Evolutionary conservation across 768 basidiomycete genomes (phyloP), one percentile per base, ranked within the genome.

Genomic region (Vararia minispora): DNA sequence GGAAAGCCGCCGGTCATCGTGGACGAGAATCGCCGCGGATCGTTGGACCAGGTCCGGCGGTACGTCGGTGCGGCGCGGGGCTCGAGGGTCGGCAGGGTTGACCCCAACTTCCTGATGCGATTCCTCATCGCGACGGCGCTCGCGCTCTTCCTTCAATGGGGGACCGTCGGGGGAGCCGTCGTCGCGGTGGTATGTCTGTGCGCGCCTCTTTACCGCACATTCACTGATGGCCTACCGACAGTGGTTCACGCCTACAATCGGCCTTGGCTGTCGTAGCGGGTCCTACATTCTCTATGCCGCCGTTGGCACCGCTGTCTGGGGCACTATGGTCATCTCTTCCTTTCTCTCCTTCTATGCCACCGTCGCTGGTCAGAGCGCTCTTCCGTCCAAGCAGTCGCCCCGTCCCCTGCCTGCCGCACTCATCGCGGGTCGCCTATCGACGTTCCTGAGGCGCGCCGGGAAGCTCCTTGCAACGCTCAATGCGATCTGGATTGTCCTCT

Each of bases 61-160:
- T 35, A 35, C n/a, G n/a, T n/a, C n/a, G n/a, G n/a, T n/a, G n/a
- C n/a, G n/a, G n/a, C n/a, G n/a, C n/a, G n/a, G n/a, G n/a, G n/a
- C n/a, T n/a, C n/a, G n/a, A n/a, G n/a, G n/a, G n/a, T n/a, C n/a
- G n/a, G n/a, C n/a, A n/a, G n/a, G n/a, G n/a, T n/a, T n/a, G n/a
- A n/a, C n/a, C n/a, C n/a, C n/a, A n/a, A n/a, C 17, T 23, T 54
- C 2, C 22, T 55, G n/a, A 37, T 22, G 10, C 49, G 60, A 25
- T 53, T 61, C 39, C 6, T 52, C 12, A 25, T 58, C 9, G 60
- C 61, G n/a, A 57, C 60, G 2, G 1, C 53, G 8, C 47, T 56
- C 28, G 39, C 58, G 6, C 25, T 63, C 16, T 40, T 39, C 8
- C 20, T 63, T 14, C 60, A 63, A 37, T 63, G 58, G 62, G 53